Evolutionary conservation across 2,329 filamentous ascomycete species (phyloP), one percentile per base, ranked within the genome.

Genomic region (Diaporthe ampelina): DNA sequence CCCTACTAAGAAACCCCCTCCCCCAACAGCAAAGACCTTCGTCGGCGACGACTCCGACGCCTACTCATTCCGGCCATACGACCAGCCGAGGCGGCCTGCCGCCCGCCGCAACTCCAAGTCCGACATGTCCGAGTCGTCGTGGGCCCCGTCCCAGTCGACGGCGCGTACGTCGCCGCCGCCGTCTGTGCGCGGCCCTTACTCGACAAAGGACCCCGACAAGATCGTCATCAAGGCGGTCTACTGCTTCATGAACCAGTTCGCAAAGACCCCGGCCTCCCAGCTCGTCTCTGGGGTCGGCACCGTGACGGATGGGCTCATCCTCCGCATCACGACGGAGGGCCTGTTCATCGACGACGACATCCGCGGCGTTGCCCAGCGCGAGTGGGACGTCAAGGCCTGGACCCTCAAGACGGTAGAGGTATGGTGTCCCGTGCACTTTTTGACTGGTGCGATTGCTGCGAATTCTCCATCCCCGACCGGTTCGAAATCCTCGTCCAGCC

Each of bases 341-440:
- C 89, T 98, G 71, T 98, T 98, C 84, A 97, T 99, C 81, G 97
- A 99, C 82, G 97, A 99, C 82, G 97, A 98, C 82, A 91, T 98
- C 70, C 92, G 95, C 58, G 92, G 92, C 76, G 94, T 98, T 21
- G 92, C 94, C n/a, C 95, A 98, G 84, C 92, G 97, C 75, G 97
- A 99, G 85, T 99, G 97, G 97, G 97, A 99, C 82, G 92, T 98
- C 81, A 98, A 98, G 84, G 95, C 96, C 35, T 98, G 97, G 97
- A 98, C 95, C 57, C 90, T 99, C 84, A 98, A 97, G 85, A 87
- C 93, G 77, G 91, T 97, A 83, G 97, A 98, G 89, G 92, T 97
- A 86, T 94, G 93, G 91, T 95, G 93, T 82, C 91, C 91, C 80
- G 88, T 90, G 80, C 90, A 92, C 83, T 90, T 85, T 82, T 85